phyloP scores from a whole-genome alignment of 2,329 filamentous ascomycete genomes.

The Aspergillus sp. region DNA sequence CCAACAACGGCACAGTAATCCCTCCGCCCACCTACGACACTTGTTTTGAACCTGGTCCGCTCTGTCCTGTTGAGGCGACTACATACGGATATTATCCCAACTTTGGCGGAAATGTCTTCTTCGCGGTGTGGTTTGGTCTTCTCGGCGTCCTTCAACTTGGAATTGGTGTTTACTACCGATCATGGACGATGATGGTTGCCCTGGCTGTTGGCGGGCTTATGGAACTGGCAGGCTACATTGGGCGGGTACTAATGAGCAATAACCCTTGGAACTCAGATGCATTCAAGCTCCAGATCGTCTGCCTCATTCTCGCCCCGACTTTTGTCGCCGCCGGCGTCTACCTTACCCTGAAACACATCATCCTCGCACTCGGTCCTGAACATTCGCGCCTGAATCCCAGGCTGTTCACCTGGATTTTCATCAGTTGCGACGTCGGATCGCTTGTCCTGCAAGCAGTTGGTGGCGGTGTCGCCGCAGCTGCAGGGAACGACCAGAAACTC shows the following conservation, averaged over 20 bases:
- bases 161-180: slow-evolving; percentile 52
- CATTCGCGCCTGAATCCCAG: slow-evolving; percentile 49
- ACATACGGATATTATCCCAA: slow-evolving; percentile 57
- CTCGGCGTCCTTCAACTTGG: slow-evolving; percentile 50
- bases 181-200: slow-evolving; percentile 57
- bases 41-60: slow-evolving; percentile 36
- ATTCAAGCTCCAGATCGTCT: slow-evolving; percentile 57
- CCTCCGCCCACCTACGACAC: slow-evolving; percentile 10
- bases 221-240: slow-evolving; percentile 58
- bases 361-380: slow-evolving; percentile 54
- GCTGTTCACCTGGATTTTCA: slow-evolving; percentile 60
- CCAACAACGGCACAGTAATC: neutral
- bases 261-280: slow-evolving; percentile 52
- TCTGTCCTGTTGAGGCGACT: slow-evolving; percentile 48
- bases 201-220: slow-evolving; percentile 50
- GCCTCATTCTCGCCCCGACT: slow-evolving; percentile 57
- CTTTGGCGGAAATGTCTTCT: slow-evolving; percentile 54
- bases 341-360: slow-evolving; percentile 57
- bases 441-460: slow-evolving; percentile 60
- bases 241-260: slow-evolving; percentile 53
- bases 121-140: slow-evolving; percentile 52
- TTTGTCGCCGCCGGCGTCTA: slow-evolving; percentile 58
- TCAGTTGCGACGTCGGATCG: slow-evolving; percentile 59
- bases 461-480: slow-evolving; percentile 57
- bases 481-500: slow-evolving; percentile 40